Evolutionary conservation across 352 stramenopile species (phyloP).

Genomic region (Paralagenidium karlingii): DNA sequence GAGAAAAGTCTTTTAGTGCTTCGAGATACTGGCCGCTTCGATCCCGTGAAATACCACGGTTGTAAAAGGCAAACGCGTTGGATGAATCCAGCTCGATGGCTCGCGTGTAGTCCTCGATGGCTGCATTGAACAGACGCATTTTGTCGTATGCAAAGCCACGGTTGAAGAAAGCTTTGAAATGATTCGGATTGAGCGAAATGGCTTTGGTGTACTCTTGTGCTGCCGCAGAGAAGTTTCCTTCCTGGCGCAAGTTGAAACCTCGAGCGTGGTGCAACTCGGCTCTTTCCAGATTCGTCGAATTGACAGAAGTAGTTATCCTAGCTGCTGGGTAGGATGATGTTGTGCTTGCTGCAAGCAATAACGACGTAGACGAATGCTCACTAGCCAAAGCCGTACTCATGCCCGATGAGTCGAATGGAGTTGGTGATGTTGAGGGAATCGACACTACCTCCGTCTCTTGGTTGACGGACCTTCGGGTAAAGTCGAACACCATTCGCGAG

Average conservation of each 20-base stretch:
- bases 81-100: constrained; percentile 48
- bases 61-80: constrained; percentile 76
- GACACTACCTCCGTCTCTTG: too few species aligned
- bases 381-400: too few species aligned
- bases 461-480: too few species aligned
- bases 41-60: constrained; percentile 74
- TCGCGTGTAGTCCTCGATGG: constrained; percentile 65
- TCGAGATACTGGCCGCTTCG: constrained; percentile 69
- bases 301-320: too few species aligned
- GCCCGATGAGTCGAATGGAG: too few species aligned
- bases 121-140: constrained; percentile 52
- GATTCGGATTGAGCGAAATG: constrained; percentile 47
- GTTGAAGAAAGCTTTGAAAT: constrained; percentile 87
- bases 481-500: too few species aligned
- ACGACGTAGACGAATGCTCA: too few species aligned
- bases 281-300: constrained; percentile 6
- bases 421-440: too few species aligned
- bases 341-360: too few species aligned
- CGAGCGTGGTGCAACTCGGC: constrained; percentile 42
- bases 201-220: constrained; percentile 68
- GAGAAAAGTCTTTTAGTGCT: constrained; percentile 73
- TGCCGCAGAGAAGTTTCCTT: constrained; percentile 69
- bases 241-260: constrained; percentile 64
- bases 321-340: too few species aligned
- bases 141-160: constrained; percentile 81